A percentile compares a stretch with the other conserved stretches of the same genome.
These are phyloP conservation scores for Domatiomyces globalis DNA, from an alignment of 2,329 filamentous ascomycete species.

Conservation along the genomic window DNA sequence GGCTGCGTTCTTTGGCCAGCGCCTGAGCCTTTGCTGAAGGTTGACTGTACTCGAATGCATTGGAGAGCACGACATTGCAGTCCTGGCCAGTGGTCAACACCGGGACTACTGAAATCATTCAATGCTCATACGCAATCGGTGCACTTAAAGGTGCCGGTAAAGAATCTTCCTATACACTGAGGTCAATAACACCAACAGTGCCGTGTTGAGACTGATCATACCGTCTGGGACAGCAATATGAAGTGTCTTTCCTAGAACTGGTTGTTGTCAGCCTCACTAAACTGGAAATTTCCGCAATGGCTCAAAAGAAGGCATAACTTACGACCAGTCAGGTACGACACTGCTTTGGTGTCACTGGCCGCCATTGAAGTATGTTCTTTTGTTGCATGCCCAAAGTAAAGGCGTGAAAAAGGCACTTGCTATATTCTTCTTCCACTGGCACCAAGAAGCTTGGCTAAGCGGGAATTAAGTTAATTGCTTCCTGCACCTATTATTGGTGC, in stretches of 20 bases:
- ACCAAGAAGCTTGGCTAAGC: background rate
- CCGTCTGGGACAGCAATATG: conserved; percentile 16
- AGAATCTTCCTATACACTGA: conserved; percentile 57
- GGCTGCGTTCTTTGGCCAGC: conserved; percentile 26
- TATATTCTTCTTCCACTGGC: background rate
- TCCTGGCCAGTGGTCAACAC: conserved; percentile 41
- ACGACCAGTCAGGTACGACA: background rate
- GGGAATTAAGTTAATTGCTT: background rate
- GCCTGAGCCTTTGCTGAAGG: conserved; percentile 42
- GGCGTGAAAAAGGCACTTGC: background rate
- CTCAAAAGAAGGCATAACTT: background rate
- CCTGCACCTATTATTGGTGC: background rate
- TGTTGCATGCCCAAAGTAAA: background rate
- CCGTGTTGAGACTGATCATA: background rate
- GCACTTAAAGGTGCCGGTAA: conserved; percentile 84
- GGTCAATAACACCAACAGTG: background rate
- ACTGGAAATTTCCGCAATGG: background rate
- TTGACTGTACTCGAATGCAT: conserved; percentile 78
- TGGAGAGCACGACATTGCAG: conserved; percentile 70
- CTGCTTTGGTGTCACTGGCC: background rate
- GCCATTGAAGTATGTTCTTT: background rate
- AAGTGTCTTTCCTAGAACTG: conserved; percentile 15
- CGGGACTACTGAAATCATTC: background rate
- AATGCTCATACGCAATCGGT: conserved; percentile 59
- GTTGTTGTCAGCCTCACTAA: background rate